Percentiles rank a stretch among this genome's conserved stretches.
phyloP scores from a whole-genome alignment of 169 alveolate genomes.

The Plasmodium coatneyi region DNA sequence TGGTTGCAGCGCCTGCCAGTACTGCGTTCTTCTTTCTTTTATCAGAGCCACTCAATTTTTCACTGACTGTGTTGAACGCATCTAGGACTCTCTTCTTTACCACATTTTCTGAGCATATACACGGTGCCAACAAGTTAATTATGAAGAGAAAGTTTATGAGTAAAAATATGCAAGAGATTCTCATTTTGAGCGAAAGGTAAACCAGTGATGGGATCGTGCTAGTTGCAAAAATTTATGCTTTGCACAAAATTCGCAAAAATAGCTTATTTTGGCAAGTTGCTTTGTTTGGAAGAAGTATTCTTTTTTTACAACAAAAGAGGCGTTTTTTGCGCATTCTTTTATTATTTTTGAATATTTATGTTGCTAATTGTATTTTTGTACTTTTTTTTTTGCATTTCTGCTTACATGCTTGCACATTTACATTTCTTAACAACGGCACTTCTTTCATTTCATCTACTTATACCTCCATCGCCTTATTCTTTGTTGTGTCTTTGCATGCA shows the following conservation, averaged over 20 bases:
- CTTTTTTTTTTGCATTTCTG: background rate
- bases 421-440: background rate
- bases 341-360: background rate
- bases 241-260: background rate
- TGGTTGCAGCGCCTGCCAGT: constrained; percentile 7
- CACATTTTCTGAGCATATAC: background rate
- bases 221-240: background rate
- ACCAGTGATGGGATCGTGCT: background rate
- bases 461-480: background rate
- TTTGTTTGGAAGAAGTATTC: background rate
- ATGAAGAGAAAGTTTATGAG: constrained; percentile 1
- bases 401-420: background rate
- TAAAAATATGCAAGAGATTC: background rate
- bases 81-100: background rate
- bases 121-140: constrained; percentile 1
- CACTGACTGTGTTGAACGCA: background rate
- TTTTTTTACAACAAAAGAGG: too few species aligned
- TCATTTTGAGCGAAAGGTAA: constrained; percentile 14
- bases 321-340: background rate
- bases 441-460: background rate
- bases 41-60: constrained; percentile 7
- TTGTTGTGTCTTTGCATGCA: constrained; percentile 5
- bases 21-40: constrained; percentile 8
- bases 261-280: background rate
- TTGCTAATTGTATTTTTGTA: background rate